Evolutionary conservation across 371 early-diverging fungal species (phyloP), one percentile per base, ranked within the genome.

Genomic region (Scutellospora calospora): DNA sequence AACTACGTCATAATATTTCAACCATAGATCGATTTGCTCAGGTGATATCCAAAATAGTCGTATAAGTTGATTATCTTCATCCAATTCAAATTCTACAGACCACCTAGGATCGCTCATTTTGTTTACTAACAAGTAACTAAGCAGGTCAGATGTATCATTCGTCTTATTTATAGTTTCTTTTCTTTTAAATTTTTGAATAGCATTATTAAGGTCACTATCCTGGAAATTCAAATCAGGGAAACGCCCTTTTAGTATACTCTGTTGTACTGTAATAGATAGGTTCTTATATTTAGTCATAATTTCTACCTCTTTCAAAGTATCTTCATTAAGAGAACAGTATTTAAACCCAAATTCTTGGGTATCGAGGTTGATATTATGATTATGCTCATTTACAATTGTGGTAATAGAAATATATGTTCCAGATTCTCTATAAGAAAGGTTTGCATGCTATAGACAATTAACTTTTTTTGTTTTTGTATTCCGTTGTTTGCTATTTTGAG

Each of bases 31-130:
- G 0, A 76, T 35, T 57, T 83, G 82, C 14, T n/a, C 20, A 3
- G 82, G 78, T n/a, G 31, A 55, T 80, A 83, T 83, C 80, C 84
- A 83, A 41, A 82, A 82, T 0, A 82, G 11, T 5, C 68, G 0
- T 8, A 18, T 54, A 31, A 83, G 81, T 11, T 54, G 20, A 0
- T 52, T 57, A 0, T 76, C 31, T 5, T 35, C 1, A 73, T 81
- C 80, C 5, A 76, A 22, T 33, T 81, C 59, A 1, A 54, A 72
- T 51, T 57, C 55, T 16, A 80, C 60, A 80, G 63, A 74, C 51
- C 71, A 83, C 2, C 41, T 27, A 38, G 69, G 63, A 16, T 78
- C 38, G 6, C 20, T 3, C 2, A 35, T 18, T 35, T 65, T 65
- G 27, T 35, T 29, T 0, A 20, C 20, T 20, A 65, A 35, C 1